Percentiles rank a stretch among this genome's conserved stretches.
Evolutionary conservation across 164 flowering plant genomes (phyloP).

Genomic region (Hamamelis virginiana): DNA sequence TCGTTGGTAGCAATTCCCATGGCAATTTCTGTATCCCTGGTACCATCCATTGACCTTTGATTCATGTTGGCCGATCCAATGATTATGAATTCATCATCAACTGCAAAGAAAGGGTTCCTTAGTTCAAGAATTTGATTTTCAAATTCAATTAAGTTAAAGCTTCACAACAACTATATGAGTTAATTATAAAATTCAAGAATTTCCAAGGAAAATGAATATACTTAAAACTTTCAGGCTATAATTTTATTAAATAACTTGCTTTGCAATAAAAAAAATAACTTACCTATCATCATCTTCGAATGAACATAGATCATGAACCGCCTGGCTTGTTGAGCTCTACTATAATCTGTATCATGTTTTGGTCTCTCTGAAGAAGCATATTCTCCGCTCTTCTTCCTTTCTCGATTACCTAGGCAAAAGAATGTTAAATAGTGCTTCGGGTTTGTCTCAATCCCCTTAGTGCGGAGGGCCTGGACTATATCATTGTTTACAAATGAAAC

Average conservation of each 20-base stretch:
- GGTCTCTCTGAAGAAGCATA: slow-evolving; percentile 54
- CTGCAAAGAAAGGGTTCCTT: slow-evolving; percentile 30
- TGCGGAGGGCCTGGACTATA: slow-evolving; percentile 40
- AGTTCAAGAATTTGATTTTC: not conserved
- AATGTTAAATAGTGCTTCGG: slow-evolving; percentile 61
- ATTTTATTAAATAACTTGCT: slow-evolving; percentile 28
- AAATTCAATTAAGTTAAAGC: too few relatives aligned
- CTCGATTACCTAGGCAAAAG: slow-evolving; percentile 71
- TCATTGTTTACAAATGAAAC: too few relatives aligned
- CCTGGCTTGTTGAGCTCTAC: slow-evolving; percentile 55
- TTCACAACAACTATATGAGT: too few relatives aligned
- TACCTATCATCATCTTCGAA: slow-evolving; percentile 83
- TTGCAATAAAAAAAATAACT: too few relatives aligned
- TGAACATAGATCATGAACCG: slow-evolving; percentile 81
- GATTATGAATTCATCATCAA: slow-evolving; percentile 87
- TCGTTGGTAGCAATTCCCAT: slow-evolving; percentile 87
- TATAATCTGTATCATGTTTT: slow-evolving; percentile 47
- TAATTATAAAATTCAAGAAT: too few relatives aligned
- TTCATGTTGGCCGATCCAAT: slow-evolving; percentile 86
- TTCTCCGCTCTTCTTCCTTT: slow-evolving; percentile 42
- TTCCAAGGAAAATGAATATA: too few relatives aligned
- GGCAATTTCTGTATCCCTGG: slow-evolving; percentile 81
- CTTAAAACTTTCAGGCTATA: too few relatives aligned
- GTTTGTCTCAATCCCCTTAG: slow-evolving; percentile 45
- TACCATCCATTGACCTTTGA: slow-evolving; percentile 86